Percentiles rank a stretch among this genome's conserved stretches.
These are phyloP conservation scores for Cyberlindnera saturnus DNA, from an alignment of 805 yeast species.

Conservation along the genomic window DNA sequence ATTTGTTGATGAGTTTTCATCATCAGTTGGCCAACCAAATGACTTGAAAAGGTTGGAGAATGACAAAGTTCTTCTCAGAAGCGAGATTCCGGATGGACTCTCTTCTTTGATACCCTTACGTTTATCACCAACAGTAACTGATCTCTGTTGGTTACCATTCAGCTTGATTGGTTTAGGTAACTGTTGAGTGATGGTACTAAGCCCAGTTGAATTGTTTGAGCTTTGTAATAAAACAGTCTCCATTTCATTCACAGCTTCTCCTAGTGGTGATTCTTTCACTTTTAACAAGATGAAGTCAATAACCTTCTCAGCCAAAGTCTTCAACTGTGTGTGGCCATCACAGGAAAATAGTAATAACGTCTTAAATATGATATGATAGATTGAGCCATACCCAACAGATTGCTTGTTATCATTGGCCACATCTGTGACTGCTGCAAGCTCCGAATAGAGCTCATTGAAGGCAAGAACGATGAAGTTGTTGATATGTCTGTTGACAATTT, in stretches of 20 bases:
- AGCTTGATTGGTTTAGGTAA: conserved; percentile 28
- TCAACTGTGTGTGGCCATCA: conserved; percentile 84
- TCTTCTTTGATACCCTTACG: not conserved
- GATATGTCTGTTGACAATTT: conserved; percentile 61
- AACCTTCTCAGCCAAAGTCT: conserved; percentile 61
- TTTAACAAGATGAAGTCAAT: conserved; percentile 67
- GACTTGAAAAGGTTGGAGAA: conserved; percentile 24
- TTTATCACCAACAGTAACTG: conserved; percentile 13
- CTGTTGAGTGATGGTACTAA: conserved; percentile 18
- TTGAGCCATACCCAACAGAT: conserved; percentile 81
- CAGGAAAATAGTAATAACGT: conserved; percentile 71
- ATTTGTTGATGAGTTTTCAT: conserved; percentile 13
- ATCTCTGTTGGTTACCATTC: conserved; percentile 28
- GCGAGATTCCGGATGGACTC: conserved; percentile 11
- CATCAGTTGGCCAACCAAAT: conserved; percentile 21
- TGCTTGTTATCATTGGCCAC: conserved; percentile 29
- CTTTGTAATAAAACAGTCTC: conserved; percentile 56
- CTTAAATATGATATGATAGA: conserved; percentile 84
- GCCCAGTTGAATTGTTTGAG: conserved; percentile 19
- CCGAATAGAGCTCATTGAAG: conserved; percentile 53
- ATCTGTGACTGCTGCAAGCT: conserved; percentile 42
- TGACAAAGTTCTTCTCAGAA: conserved; percentile 23
- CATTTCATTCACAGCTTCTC: conserved; percentile 59
- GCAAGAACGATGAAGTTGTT: conserved; percentile 83
- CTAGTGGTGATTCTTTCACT: conserved; percentile 50